phyloP scores from a whole-genome alignment of 768 basidiomycete genomes.

The Zangia roseola region DNA sequence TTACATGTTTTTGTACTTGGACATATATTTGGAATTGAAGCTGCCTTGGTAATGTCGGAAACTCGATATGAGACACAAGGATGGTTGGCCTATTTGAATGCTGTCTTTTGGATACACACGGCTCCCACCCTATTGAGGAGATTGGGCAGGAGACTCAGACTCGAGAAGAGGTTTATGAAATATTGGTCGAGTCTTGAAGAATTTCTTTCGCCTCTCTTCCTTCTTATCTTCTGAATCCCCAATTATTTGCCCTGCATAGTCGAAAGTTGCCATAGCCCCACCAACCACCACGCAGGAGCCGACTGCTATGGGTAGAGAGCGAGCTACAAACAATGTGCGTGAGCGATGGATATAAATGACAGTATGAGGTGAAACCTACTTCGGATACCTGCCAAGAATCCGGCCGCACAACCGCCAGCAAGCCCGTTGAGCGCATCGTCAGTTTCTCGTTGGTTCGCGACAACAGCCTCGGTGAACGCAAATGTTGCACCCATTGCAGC shows the following conservation, averaged over 20 bases:
- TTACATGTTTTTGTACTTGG: constrained; percentile 8
- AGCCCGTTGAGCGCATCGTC: constrained; percentile 83
- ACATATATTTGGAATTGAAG: background rate
- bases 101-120: constrained; percentile 10
- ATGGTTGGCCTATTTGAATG: constrained; percentile 15
- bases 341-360: constrained; percentile 7
- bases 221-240: constrained; percentile 45
- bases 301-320: constrained; percentile 80
- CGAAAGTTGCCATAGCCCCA: constrained; percentile 76
- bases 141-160: constrained; percentile 7
- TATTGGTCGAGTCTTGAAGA: constrained; percentile 74
- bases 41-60: background rate
- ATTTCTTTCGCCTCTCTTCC: constrained; percentile 73
- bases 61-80: constrained; percentile 1
- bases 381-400: constrained; percentile 85
- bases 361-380: constrained; percentile 41
- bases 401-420: constrained; percentile 88
- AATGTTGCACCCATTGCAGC: constrained; percentile 90
- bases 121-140: constrained; percentile 18
- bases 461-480: constrained; percentile 74
- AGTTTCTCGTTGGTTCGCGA: constrained; percentile 77
- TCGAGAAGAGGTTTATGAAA: constrained; percentile 28
- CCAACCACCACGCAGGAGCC: constrained; percentile 79
- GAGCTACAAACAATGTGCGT: constrained; percentile 46
- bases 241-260: constrained; percentile 67